Base-by-base conservation (phyloP, 176 grass and related monocot genomes). In the Hyparrhenia diplandra region DNA sequence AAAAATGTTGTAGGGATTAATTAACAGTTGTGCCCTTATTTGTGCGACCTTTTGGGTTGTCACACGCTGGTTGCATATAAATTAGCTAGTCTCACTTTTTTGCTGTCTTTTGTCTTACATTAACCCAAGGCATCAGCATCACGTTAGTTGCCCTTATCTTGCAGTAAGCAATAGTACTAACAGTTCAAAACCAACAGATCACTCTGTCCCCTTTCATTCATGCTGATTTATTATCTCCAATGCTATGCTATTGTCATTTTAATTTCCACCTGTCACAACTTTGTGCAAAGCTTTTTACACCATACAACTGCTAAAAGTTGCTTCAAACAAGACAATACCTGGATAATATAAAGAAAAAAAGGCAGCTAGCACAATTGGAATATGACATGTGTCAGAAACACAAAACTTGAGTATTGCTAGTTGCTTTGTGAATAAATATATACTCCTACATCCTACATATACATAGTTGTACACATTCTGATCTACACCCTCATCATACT, bases 311-410 rank as follows among this genome's bases (percentile, higher is more conserved):
- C 18, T 32, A 69, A 82, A 81, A 76, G 27, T 28, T 21, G 59
- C 55, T 82, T 54, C 77, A 82, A 71, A 40, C 83, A 67, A 78
- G 78, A 89, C 78, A 78, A 69, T 52, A 24, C 21, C 11, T 25
- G 30, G 82, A 88, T 85, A 85, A 67, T 17, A 85, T 88, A 78
- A 83, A 67, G 30, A 80, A 88, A 80, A 61, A 61, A 23, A 57
- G 24, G n/a, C n/a, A 11, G 8, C 21, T 8, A 58, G 9, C 64
- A 54, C 85, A 79, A 58, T 81, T 42, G 80, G 80, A 64, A 86
- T 39, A 25, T 83, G 64, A 82, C 82, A 28, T 47, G 21, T 76
- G 58, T 29, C 49, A 36, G 10, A 68, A 66, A 73, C 31, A 73
- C 49, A 63, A 62, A 73, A 69, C 52, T 70, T 45, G 43, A 67